phyloP scores from a whole-genome alignment of 257 asterid genomes.

The Haberlea rhodopensis region DNA sequence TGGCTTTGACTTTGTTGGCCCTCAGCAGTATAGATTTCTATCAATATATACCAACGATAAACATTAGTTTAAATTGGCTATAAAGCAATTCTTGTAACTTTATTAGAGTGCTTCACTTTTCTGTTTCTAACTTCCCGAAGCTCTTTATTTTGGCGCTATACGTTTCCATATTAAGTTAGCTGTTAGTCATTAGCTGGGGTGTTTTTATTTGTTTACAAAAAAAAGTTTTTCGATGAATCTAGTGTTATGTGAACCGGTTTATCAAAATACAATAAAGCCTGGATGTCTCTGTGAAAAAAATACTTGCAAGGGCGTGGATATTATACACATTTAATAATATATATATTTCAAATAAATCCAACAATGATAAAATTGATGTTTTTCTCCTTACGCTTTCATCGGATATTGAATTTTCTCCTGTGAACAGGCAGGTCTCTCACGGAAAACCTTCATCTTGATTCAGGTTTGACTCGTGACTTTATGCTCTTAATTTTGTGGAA shows the following conservation, averaged over 20 bases:
- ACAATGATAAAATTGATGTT: neutral
- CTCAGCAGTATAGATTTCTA: conserved; percentile 11
- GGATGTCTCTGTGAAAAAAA: neutral
- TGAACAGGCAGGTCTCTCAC: conserved; percentile 89
- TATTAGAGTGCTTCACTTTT: no score
- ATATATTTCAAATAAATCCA: neutral
- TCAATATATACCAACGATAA: conserved; percentile 7
- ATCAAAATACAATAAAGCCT: neutral
- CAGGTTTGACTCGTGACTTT: conserved; percentile 63
- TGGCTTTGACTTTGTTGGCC: conserved; percentile 23
- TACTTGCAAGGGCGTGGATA: neutral
- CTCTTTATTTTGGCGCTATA: no score
- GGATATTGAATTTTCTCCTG: conserved; percentile 18
- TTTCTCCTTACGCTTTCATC: neutral
- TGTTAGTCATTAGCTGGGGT: neutral
- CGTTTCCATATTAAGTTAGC: neutral
- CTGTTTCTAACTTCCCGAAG: no score
- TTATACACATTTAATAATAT: neutral
- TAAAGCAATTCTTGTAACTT: neutral
- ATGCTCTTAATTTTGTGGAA: conserved; percentile 12
- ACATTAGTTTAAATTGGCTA: neutral
- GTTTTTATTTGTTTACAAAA: no score
- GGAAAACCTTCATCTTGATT: conserved; percentile 72
- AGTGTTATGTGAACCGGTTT: neutral
- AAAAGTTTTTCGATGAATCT: neutral